Evolutionary conservation across 2,329 filamentous ascomycete species (phyloP).

Genomic region (Clarireedia sp.): DNA sequence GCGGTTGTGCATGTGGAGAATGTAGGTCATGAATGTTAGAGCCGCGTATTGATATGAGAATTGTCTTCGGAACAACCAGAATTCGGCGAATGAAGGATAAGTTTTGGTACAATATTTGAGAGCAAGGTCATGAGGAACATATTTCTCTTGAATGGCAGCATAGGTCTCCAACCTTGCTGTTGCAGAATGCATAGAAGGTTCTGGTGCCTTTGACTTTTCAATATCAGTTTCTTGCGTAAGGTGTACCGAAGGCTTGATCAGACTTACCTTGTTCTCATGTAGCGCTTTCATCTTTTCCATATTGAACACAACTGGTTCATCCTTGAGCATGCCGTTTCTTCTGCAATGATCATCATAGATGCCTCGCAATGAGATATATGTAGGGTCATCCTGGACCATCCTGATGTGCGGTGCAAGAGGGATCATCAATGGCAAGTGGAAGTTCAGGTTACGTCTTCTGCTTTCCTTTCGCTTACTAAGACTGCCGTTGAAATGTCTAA

Average conservation of each 20-base stretch:
- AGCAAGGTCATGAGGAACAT: conserved; percentile 74
- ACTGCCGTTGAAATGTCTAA: conserved; percentile 93
- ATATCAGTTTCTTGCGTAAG: conserved; percentile 24
- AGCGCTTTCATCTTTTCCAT: conserved; percentile 87
- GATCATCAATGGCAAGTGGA: conserved; percentile 92
- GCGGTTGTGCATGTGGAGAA: conserved; percentile 93
- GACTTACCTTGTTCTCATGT: conserved; percentile 44
- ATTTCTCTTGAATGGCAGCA: conserved; percentile 86
- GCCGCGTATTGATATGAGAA: conserved; percentile 94
- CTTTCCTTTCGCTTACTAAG: conserved; percentile 91
- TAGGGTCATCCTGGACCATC: conserved; percentile 90
- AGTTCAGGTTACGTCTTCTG: conserved; percentile 85
- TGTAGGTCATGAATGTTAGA: conserved; percentile 96
- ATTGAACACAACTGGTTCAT: conserved; percentile 88
- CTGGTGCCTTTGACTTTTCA: conserved; percentile 50
- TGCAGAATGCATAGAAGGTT: conserved; percentile 61
- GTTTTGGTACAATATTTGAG: conserved; percentile 83
- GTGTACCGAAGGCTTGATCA: not conserved
- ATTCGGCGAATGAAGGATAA: conserved; percentile 84
- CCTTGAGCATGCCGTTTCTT: conserved; percentile 78
- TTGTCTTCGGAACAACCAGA: conserved; percentile 97
- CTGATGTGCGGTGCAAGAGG: conserved; percentile 90
- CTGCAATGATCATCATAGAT: conserved; percentile 96
- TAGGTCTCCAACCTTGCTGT: conserved; percentile 84
- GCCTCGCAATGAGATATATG: conserved; percentile 87